Evolutionary conservation across 2,329 filamentous ascomycete species (phyloP).

Genomic region (Aspergillus carbonarius): DNA sequence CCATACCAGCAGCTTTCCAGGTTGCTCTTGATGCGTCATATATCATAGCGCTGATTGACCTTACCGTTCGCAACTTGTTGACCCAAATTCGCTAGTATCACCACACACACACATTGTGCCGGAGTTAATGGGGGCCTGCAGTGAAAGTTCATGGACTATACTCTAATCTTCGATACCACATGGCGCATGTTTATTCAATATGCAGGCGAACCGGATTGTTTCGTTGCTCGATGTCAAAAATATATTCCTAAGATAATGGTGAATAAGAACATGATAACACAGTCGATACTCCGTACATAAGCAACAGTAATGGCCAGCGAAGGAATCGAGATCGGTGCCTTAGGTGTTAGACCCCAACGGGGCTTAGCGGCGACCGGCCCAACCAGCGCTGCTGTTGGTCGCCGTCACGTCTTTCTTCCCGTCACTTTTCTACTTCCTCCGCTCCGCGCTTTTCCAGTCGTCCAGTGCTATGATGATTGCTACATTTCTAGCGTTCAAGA

Average conservation of each 20-base stretch:
- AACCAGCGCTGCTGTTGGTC: neutral
- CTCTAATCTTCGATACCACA: neutral
- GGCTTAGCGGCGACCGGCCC: constrained; percentile 7
- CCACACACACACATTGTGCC: neutral
- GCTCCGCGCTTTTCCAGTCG: neutral
- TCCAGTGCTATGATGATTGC: neutral
- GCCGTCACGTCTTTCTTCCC: constrained; percentile 2
- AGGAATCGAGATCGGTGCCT: neutral
- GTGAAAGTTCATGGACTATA: neutral
- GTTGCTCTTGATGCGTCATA: neutral
- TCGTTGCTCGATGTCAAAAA: neutral
- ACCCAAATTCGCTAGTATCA: neutral
- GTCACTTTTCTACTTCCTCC: constrained; percentile 1
- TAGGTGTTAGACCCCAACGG: constrained; percentile 7
- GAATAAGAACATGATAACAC: neutral
- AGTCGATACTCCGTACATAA: neutral
- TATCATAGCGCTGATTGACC: neutral
- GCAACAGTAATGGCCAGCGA: neutral
- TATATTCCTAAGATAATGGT: neutral
- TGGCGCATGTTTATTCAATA: neutral
- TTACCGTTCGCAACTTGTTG: neutral
- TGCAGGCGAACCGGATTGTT: neutral
- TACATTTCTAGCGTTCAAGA: neutral
- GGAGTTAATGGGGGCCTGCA: neutral
- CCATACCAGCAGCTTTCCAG: neutral